A percentile compares a stretch with the other conserved stretches of the same genome.
phyloP scores from a whole-genome alignment of 2,329 filamentous ascomycete species.

The Aspergillus tanneri region DNA sequence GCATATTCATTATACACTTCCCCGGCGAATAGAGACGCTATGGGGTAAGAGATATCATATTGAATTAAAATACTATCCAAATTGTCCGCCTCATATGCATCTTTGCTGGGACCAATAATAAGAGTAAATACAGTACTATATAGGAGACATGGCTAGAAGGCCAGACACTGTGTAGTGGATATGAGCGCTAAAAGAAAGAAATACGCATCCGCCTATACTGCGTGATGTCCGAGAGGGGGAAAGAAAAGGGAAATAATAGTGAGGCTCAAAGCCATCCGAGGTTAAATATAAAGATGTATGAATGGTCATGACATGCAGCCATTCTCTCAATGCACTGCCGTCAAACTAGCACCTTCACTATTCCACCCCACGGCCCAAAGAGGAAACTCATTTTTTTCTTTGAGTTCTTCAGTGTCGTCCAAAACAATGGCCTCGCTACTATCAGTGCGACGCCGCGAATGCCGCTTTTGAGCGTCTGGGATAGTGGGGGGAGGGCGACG shows the following conservation, averaged over 20 bases:
- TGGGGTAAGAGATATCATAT: no score
- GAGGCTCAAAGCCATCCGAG: conserved; percentile 6
- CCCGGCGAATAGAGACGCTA: background rate
- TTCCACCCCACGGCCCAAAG: conserved; percentile 43
- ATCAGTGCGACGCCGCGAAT: conserved; percentile 43
- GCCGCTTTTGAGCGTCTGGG: conserved; percentile 33
- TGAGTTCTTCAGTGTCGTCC: conserved; percentile 48
- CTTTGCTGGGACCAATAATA: background rate
- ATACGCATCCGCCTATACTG: background rate
- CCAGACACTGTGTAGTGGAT: background rate
- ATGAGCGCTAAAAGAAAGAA: conserved; percentile 5
- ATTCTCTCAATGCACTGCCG: conserved; percentile 36
- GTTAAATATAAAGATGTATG: conserved; percentile 4
- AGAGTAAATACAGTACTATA: background rate
- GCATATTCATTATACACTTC: no score
- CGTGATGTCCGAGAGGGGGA: background rate
- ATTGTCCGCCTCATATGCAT: no score
- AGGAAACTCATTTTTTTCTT: conserved; percentile 55
- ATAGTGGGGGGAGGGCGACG: conserved; percentile 33
- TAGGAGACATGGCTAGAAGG: background rate
- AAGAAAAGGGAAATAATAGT: conserved; percentile 1
- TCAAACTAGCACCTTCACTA: conserved; percentile 42
- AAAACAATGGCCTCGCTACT: conserved; percentile 49
- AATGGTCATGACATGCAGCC: conserved; percentile 2
- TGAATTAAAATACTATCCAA: no score